Percentiles rank a stretch among this genome's conserved stretches.
Evolutionary conservation across 306 rosid genomes (phyloP).

Genomic region (Cicer judaicum): DNA sequence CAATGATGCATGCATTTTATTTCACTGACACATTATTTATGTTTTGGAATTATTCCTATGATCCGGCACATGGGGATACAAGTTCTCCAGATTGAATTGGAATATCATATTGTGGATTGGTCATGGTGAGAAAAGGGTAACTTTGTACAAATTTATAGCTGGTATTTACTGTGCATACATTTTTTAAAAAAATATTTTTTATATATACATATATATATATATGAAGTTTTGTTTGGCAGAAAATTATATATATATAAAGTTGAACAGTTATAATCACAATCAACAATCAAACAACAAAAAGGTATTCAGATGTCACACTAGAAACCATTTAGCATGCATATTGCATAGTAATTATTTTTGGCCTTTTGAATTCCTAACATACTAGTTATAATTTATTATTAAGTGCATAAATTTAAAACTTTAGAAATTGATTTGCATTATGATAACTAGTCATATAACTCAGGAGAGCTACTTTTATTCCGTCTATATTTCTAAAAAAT

Average conservation of each 20-base stretch:
- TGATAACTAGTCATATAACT: no score
- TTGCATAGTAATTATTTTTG: not conserved
- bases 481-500: no score
- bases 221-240: not conserved
- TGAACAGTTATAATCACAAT: not conserved
- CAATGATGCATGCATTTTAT: not conserved
- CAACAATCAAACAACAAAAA: constrained; percentile 11
- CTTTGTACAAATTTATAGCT: constrained; percentile 23
- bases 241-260: not conserved
- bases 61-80: constrained; percentile 10
- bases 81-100: constrained; percentile 29
- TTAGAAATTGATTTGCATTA: not conserved
- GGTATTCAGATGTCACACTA: constrained; percentile 3
- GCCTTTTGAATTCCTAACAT: no score
- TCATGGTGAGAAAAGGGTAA: constrained; percentile 31
- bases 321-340: not conserved
- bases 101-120: not conserved
- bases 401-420: no score
- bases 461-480: no score
- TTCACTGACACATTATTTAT: constrained; percentile 36
- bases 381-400: no score
- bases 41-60: not conserved
- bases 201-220: no score
- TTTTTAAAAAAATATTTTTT: no score
- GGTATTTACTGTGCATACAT: no score